These are phyloP conservation scores for Phytophthora ohioensis DNA, from an alignment of 352 stramenopile genomes.

Conservation along the genomic window DNA sequence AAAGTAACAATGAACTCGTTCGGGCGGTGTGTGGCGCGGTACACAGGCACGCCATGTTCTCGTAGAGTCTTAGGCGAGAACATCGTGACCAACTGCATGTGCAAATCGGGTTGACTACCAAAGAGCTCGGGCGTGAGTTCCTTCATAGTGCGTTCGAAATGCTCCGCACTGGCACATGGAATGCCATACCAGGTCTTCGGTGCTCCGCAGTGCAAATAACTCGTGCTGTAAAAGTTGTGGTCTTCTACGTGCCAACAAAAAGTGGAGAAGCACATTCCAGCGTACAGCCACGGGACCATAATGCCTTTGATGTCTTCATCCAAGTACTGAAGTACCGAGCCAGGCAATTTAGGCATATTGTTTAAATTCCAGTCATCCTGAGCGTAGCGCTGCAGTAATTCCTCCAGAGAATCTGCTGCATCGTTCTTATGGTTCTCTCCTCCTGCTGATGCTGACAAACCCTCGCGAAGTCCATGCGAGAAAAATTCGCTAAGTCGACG, in stretches of 20 bases:
- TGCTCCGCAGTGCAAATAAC: constrained; percentile 97
- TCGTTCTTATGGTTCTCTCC: constrained; percentile 27
- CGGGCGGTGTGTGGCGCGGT: constrained; percentile 93
- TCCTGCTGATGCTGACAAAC: constrained; percentile 24
- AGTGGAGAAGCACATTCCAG: constrained; percentile 98
- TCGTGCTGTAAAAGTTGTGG: constrained; percentile 99
- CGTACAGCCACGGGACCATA: constrained; percentile 99
- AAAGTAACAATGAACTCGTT: constrained; percentile 99
- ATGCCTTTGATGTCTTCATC: constrained; percentile 98
- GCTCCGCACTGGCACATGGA: constrained; percentile 90
- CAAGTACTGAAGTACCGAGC: constrained; percentile 95
- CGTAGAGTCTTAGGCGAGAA: constrained; percentile 77
- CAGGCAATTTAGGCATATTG: constrained; percentile 95
- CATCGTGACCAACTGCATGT: constrained; percentile 93
- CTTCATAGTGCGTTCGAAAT: constrained; percentile 92
- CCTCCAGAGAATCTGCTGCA: constrained; percentile 46
- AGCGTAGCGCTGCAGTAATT: constrained; percentile 79
- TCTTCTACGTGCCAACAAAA: constrained; percentile 99
- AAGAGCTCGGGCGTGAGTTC: constrained; percentile 96
- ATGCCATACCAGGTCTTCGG: constrained; percentile 99
- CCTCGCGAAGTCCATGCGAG: constrained; percentile 55
- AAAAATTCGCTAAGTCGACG: constrained; percentile 62
- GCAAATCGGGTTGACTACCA: constrained; percentile 94
- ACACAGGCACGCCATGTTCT: constrained; percentile 93
- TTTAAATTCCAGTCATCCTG: constrained; percentile 98